Conservation (phyloP, 164 flowering plant species). For the Kalanchoe fedtschenkoi region DNA sequence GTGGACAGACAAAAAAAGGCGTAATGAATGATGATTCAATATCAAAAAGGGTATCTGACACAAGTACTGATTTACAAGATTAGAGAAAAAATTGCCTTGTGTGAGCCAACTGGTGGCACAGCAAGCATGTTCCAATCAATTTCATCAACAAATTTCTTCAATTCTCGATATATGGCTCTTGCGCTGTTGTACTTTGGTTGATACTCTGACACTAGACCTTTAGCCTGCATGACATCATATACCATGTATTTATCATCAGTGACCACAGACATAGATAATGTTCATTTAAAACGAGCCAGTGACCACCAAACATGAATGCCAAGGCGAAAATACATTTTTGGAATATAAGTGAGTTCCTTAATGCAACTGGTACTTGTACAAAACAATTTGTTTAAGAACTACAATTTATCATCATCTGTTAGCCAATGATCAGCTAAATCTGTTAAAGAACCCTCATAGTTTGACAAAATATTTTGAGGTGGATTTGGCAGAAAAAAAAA, state of each 20-base stretch:
- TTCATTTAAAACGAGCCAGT: neutral
- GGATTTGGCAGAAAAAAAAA: no score
- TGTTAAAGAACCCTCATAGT: no score
- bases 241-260: neutral
- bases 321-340: neutral
- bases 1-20: neutral
- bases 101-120: slow-evolving; percentile 86
- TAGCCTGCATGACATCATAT: slow-evolving; percentile 55
- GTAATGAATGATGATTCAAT: neutral
- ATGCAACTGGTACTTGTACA: no score
- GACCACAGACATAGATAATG: neutral
- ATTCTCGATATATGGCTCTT: slow-evolving; percentile 84
- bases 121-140: slow-evolving; percentile 98
- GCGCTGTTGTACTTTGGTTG: slow-evolving; percentile 98
- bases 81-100: slow-evolving; percentile 40
- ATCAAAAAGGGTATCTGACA: neutral
- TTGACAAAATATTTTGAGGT: no score
- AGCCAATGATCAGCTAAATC: no score
- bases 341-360: neutral
- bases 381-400: no score
- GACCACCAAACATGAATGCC: neutral
- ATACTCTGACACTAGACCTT: slow-evolving; percentile 83
- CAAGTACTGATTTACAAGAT: neutral
- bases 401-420: no score
- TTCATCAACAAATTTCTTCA: slow-evolving; percentile 84